Evolutionary conservation across 352 stramenopile species (phyloP), one percentile per base, ranked within the genome.

Genomic region (Phytophthora brassicae): DNA sequence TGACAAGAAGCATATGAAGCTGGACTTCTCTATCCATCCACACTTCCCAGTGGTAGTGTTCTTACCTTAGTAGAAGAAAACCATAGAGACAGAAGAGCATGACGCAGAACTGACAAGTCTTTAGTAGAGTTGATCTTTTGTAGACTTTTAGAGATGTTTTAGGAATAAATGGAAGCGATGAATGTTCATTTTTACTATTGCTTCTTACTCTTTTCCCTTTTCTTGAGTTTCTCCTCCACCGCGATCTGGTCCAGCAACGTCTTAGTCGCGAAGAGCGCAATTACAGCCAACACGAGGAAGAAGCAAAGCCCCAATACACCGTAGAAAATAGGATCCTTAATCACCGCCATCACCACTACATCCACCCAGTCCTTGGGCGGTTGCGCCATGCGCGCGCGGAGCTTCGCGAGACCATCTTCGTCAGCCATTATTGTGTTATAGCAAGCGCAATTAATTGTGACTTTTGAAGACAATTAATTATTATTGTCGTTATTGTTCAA

Each of bases 241-340:
- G 78, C 65, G 43, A 92, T 88, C 60, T 84, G 60, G 44, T 80
- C 61, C 26, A 92, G 62, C 22, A 92, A 60, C 60, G 77, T 53
- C 23, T 78, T 81, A 7, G 84, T 86, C 1, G 84, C 81, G 46
- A 83, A 70, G 23, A 92, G 64, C 26, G 79, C 81, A 2, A 89
- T 42, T 22, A 77, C 20, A 31, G 70, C 79, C 13, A 93, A 60
- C 47, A 75, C 48, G 26, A 84, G 44, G 38, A 91, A 81, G 35
- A 80, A 56, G 38, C 64, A 67, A 17, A 81, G 44, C 22, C 53
- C 67, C 28, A 85, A 17, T 16, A 60, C 52, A 20, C 64, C 74
- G 63, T 89, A 91, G 60, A 88, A 89, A n/a, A 71, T 42, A 16
- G 84, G 84, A 22, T 93, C 80, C 42, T 74, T 76, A 26, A 88